Evolutionary conservation across 2,329 filamentous ascomycete species (phyloP), one percentile per base, ranked within the genome.

Genomic region (Microdochium nivale): DNA sequence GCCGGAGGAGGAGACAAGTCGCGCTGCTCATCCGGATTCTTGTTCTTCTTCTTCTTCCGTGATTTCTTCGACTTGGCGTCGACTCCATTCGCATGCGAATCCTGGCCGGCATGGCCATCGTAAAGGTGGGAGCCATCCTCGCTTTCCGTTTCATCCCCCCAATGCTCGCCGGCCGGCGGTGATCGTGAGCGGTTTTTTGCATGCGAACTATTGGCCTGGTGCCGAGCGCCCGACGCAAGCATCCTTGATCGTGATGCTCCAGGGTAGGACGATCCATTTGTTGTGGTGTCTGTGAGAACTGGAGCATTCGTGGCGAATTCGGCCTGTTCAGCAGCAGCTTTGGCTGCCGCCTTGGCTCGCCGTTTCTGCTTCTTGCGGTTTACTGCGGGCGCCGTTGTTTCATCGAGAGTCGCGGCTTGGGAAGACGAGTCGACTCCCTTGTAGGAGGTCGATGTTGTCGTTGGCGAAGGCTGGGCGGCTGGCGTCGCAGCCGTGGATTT

Each of bases 291-390:
- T 43, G 71, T 64, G 54, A 67, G 67, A 3, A 67, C 76, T 30
- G 62, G 59, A 24, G 60, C 60, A 25, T 65, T 24, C 13, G 53
- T 60, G 37, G 32, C 52, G 13, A 44, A 47, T 50, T 52, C 47
- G 30, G 10, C 43, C 14, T 37, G 70, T 58, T 73, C 73, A 30
- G 76, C 76, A 46, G 78, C 81, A 27, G 80, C 80, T 64, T 86
- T 81, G 54, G 85, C 86, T 30, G 88, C 87, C 32, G 87, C 87
- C 70, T 96, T 96, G 65, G 88, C 86, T 58, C 91, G 82, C 59
- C 91, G 83, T 77, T 96, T 96, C 69, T 94, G 88, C 76, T 96
- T 97, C 77, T 96, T 96, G 65, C 88, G 84, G 71, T 96, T 96
- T 49, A 91, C 86, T 9, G 76, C 64, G 46, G 74, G 74, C 46